Base-by-base conservation (phyloP, 2,329 filamentous ascomycete genomes). In the Aureobasidium sp. region DNA sequence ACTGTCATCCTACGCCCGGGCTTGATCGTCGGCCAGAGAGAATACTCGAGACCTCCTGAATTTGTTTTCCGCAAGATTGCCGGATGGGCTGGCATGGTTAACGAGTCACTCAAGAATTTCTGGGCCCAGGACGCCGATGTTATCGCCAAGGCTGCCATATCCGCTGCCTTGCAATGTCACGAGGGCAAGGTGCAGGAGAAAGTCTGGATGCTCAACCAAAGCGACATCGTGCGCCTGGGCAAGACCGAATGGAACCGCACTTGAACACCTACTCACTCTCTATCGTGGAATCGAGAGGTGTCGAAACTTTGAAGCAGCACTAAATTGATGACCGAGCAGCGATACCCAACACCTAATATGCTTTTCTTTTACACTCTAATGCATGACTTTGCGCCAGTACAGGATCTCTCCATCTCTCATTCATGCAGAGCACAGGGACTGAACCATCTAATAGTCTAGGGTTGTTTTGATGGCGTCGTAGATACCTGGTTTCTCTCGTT, bases 1-100 rank as follows among this genome's bases (percentile, higher is more conserved):
- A 87, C 86, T 5, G 82, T 96, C 61, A 87, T 97, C 59, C 53
- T 87, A 44, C 74, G 86, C 47, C 92, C 92, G 0, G 92, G 89
- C 0, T 65, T 91, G 64, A 89, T 97, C 67, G 73, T 91, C 2
- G 92, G 92, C 3, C 72, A 83, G 16, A 81, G 92, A 61, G 79
- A 86, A 63, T 78, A 78, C 58, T 81, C 88, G 57, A 57, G 70
- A 25, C 72, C 80, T 0, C 73, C 78, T 6, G 90, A 91, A 70
- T 78, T 79, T 25, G 69, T 84, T 5, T 5, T 86, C 0, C 78
- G 83, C 66, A 77, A 75, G 47, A 29, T 89, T 42, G 83, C 87
- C 1, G 78, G 76, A 3, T 77, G 77, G 15, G 63, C 88, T 59
- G 85, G 85, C 3, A 75, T 73, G 63, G 34, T 91, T 2, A 78